Evolutionary conservation across 192 early-diverging fungal genomes (phyloP).

Genomic region (Podochytrium sp.): DNA sequence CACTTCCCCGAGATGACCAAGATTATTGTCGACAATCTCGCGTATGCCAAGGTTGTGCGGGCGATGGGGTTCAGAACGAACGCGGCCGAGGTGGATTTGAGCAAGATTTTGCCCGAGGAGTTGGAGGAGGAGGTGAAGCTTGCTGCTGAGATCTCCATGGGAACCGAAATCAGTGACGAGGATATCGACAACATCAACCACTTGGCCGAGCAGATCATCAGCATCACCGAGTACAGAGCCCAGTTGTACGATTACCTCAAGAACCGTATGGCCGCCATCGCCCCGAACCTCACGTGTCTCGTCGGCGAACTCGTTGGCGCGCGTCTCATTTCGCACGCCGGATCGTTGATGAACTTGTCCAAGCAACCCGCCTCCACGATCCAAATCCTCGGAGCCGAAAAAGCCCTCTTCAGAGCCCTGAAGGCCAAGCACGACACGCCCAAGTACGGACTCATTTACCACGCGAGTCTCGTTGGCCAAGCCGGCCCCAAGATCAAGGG

Average conservation of each 20-base stretch:
- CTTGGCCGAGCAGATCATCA: constrained; percentile 95
- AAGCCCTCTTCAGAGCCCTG: constrained; percentile 97
- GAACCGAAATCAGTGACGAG: constrained; percentile 95
- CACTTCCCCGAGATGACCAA: constrained; percentile 99
- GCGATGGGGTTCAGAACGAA: constrained; percentile 90
- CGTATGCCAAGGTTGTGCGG: constrained; percentile 89
- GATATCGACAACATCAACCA: constrained; percentile 95
- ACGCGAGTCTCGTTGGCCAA: constrained; percentile 93
- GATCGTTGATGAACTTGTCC: constrained; percentile 93
- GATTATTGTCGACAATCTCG: constrained; percentile 93
- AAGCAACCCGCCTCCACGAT: constrained; percentile 98
- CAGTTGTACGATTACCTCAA: constrained; percentile 97
- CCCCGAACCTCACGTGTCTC: constrained; percentile 74
- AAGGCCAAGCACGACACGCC: constrained; percentile 97
- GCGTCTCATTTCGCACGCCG: constrained; percentile 95
- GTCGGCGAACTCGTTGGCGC: constrained; percentile 97
- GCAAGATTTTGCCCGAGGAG: constrained; percentile 87
- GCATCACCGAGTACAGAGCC: constrained; percentile 90
- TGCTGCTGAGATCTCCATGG: constrained; percentile 98
- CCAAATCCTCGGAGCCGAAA: constrained; percentile 97
- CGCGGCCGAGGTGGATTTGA: constrained; percentile 76
- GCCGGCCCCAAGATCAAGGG: constrained; percentile 96
- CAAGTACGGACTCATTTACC: constrained; percentile 98
- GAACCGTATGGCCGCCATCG: constrained; percentile 86
- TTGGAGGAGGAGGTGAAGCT: constrained; percentile 91